These are phyloP conservation scores for Candida maltosa DNA, from an alignment of 805 yeast species.

Conservation along the genomic window DNA sequence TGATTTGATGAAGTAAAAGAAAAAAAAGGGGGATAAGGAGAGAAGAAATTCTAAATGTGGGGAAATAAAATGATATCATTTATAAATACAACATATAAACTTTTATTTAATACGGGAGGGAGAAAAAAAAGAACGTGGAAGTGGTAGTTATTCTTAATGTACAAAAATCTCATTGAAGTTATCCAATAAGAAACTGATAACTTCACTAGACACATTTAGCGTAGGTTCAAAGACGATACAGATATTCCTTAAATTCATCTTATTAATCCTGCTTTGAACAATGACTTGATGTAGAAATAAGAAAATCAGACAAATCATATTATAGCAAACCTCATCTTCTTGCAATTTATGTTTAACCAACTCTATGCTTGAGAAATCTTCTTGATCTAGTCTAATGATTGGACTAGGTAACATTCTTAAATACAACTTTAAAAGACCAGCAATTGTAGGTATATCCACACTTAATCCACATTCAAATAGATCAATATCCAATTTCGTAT, in stretches of 20 bases:
- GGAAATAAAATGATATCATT: no score
- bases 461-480: slow-evolving; percentile 42
- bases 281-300: slow-evolving; percentile 64
- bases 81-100: no score
- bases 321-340: slow-evolving; percentile 50
- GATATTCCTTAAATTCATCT: slow-evolving; percentile 79
- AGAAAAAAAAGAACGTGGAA: no score
- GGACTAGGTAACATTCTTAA: slow-evolving; percentile 72
- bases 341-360: slow-evolving; percentile 17
- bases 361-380: slow-evolving; percentile 25
- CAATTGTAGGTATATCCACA: slow-evolving; percentile 80
- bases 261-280: slow-evolving; percentile 57
- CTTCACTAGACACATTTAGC: slow-evolving; percentile 60
- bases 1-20: no score
- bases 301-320: slow-evolving; percentile 63
- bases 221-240: slow-evolving; percentile 85
- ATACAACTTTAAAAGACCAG: slow-evolving; percentile 81
- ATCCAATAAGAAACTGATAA: slow-evolving; percentile 55
- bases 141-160: no score
- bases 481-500: slow-evolving; percentile 65
- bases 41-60: no score
- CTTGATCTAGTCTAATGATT: slow-evolving; percentile 55
- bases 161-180: slow-evolving; percentile 64
- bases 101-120: no score
- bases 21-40: no score